Evolutionary conservation across 352 stramenopile genomes (phyloP).

Genomic region (Pythium vanterpoolii): DNA sequence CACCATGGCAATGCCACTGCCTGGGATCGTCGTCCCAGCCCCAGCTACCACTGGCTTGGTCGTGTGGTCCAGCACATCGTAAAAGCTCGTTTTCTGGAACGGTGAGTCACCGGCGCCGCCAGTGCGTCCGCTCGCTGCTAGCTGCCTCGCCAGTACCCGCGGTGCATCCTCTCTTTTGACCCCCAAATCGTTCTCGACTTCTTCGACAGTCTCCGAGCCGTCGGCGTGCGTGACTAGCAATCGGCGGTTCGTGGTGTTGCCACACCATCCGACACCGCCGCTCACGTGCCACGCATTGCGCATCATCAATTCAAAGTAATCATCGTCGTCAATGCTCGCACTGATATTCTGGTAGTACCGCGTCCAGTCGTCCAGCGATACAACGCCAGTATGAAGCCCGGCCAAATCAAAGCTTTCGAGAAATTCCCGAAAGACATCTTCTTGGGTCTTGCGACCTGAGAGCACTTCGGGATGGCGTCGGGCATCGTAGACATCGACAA

Average conservation of each 20-base stretch:
- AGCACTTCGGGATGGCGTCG: conserved; percentile 83
- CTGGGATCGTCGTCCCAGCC: neutral
- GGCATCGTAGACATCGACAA: conserved; percentile 80
- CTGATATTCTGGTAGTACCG: conserved; percentile 91
- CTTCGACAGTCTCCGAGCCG: conserved; percentile 40
- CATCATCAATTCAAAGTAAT: conserved; percentile 93
- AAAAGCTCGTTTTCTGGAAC: conserved; percentile 37
- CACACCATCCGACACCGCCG: conserved; percentile 42
- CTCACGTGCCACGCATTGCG: conserved; percentile 79
- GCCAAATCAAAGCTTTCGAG: conserved; percentile 77
- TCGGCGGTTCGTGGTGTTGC: conserved; percentile 57
- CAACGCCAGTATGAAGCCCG: conserved; percentile 43
- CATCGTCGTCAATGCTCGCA: conserved; percentile 86
- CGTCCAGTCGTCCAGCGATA: conserved; percentile 62
- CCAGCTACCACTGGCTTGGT: conserved; percentile 5
- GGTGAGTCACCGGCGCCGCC: neutral
- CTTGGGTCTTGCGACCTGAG: conserved; percentile 64
- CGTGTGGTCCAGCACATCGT: conserved; percentile 60
- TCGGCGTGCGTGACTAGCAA: conserved; percentile 66
- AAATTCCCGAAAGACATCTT: conserved; percentile 81
- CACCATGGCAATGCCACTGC: conserved; percentile 24
- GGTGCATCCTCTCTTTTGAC: conserved; percentile 29
- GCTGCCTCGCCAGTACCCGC: conserved; percentile 31
- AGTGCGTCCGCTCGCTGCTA: no score
- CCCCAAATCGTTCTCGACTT: conserved; percentile 46